Percentiles rank a stretch among this genome's conserved stretches.
phyloP scores from a whole-genome alignment of 2,329 filamentous ascomycete genomes.

The Nemania sp. region DNA sequence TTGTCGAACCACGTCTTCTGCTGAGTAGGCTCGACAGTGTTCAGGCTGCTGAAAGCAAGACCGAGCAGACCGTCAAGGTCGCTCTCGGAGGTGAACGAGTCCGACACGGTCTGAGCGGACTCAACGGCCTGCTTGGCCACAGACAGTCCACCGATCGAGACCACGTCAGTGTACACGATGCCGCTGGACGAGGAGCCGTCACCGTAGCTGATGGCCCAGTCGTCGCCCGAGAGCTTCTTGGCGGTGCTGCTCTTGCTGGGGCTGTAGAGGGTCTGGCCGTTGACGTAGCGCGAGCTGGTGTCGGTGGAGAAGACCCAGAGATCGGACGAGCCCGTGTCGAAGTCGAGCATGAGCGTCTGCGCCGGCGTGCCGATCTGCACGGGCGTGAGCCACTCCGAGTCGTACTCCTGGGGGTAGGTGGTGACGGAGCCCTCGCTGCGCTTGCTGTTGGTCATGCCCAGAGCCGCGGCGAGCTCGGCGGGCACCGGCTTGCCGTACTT shows the following conservation, averaged over 20 bases:
- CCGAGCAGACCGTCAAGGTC: slow-evolving; percentile 35
- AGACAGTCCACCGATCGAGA: slow-evolving; percentile 27
- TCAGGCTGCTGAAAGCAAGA: slow-evolving; percentile 32
- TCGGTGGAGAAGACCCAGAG: slow-evolving; percentile 36
- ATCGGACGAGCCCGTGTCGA: slow-evolving; percentile 37
- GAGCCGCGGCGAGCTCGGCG: slow-evolving; percentile 18
- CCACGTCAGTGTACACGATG: slow-evolving; percentile 35
- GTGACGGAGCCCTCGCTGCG: slow-evolving; percentile 20
- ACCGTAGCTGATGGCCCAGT: slow-evolving; percentile 34
- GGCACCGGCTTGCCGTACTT: slow-evolving; percentile 29
- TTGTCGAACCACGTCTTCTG: slow-evolving; percentile 36
- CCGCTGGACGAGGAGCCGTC: slow-evolving; percentile 36
- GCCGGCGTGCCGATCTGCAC: slow-evolving; percentile 34
- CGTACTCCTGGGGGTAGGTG: slow-evolving; percentile 22
- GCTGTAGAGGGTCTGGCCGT: slow-evolving; percentile 31
- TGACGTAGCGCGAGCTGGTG: slow-evolving; percentile 16
- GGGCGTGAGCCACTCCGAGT: slow-evolving; percentile 31
- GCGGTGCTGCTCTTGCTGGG: slow-evolving; percentile 28
- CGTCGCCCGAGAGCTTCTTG: slow-evolving; percentile 22
- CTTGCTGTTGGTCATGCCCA: slow-evolving; percentile 20
- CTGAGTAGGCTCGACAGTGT: slow-evolving; percentile 27
- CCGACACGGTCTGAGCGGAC: slow-evolving; percentile 28
- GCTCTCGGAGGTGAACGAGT: slow-evolving; percentile 31
- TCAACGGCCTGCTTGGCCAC: slow-evolving; percentile 32
- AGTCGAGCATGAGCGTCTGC: slow-evolving; percentile 34